A percentile compares a stretch with the other conserved stretches of the same genome.
Conservation (phyloP, 495 filamentous ascomycete genomes). For the Lophiostoma macrostomum region DNA sequence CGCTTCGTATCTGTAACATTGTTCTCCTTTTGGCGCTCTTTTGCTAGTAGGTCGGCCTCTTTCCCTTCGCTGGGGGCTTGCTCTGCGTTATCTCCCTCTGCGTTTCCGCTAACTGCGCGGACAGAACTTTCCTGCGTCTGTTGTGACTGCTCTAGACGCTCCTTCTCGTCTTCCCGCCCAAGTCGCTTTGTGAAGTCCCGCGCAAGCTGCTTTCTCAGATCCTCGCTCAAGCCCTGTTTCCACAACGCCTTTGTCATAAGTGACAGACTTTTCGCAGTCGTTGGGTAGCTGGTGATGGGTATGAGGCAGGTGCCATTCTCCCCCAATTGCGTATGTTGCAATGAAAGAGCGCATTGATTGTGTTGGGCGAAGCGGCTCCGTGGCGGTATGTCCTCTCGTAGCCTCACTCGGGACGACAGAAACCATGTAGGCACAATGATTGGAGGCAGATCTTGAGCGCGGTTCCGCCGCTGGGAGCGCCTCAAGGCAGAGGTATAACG, state of each 20-base stretch:
- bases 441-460: conserved; percentile 27
- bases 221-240: background rate
- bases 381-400: conserved; percentile 31
- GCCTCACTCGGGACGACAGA: conserved; percentile 38
- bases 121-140: no score
- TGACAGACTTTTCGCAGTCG: background rate
- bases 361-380: background rate
- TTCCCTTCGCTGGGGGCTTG: no score
- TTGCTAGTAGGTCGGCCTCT: background rate
- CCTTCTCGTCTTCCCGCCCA: background rate
- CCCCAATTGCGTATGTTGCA: conserved; percentile 10
- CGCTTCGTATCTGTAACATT: background rate
- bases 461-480: conserved; percentile 26
- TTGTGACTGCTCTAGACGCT: no score
- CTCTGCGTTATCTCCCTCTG: no score
- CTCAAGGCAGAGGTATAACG: conserved; percentile 26
- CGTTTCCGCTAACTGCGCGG: no score
- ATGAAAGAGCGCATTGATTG: conserved; percentile 1
- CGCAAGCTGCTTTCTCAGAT: conserved; percentile 13
- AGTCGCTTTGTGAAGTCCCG: background rate
- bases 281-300: conserved; percentile 1
- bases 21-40: background rate
- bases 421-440: conserved; percentile 45
- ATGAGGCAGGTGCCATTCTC: conserved; percentile 14
- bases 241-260: background rate